phyloP scores from a whole-genome alignment of 352 stramenopile species.

The Globisporangium acanthophoron region DNA sequence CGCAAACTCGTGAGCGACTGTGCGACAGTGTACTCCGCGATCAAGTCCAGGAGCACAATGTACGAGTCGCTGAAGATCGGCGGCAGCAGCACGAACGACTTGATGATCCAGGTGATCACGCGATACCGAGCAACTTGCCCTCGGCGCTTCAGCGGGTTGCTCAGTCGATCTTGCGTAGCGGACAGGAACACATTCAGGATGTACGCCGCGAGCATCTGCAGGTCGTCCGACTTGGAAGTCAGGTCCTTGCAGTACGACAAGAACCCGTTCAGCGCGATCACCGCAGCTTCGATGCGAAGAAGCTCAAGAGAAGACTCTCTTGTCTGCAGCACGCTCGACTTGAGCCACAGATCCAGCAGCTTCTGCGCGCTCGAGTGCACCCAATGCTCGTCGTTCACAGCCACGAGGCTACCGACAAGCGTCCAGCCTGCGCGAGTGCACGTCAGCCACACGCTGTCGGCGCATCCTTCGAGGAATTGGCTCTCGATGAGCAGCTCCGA shows the following conservation, averaged over 20 bases:
- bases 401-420: slow-evolving; percentile 62
- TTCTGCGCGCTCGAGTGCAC: slow-evolving; percentile 43
- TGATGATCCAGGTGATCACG: slow-evolving; percentile 72
- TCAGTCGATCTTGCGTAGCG: slow-evolving; percentile 49
- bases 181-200: slow-evolving; percentile 68
- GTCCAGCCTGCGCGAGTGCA: slow-evolving; percentile 83
- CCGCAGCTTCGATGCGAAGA: slow-evolving; percentile 74
- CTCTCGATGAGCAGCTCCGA: slow-evolving; percentile 72
- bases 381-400: slow-evolving; percentile 64
- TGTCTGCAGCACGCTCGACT: slow-evolving; percentile 70
- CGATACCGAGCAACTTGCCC: slow-evolving; percentile 77
- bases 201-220: slow-evolving; percentile 60
- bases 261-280: slow-evolving; percentile 65
- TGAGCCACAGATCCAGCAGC: slow-evolving; percentile 68
- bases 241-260: slow-evolving; percentile 30
- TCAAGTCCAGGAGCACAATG: slow-evolving; percentile 68
- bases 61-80: slow-evolving; percentile 81
- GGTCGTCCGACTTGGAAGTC: slow-evolving; percentile 23
- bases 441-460: slow-evolving; percentile 83
- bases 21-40: slow-evolving; percentile 73
- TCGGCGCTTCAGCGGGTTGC: slow-evolving; percentile 72
- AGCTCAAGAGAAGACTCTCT: slow-evolving; percentile 79
- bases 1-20: slow-evolving; percentile 71
- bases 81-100: slow-evolving; percentile 67
- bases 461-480: slow-evolving; percentile 69